Base-by-base conservation (phyloP, 1,139 yeast genomes). In the Pichia sp. region DNA sequence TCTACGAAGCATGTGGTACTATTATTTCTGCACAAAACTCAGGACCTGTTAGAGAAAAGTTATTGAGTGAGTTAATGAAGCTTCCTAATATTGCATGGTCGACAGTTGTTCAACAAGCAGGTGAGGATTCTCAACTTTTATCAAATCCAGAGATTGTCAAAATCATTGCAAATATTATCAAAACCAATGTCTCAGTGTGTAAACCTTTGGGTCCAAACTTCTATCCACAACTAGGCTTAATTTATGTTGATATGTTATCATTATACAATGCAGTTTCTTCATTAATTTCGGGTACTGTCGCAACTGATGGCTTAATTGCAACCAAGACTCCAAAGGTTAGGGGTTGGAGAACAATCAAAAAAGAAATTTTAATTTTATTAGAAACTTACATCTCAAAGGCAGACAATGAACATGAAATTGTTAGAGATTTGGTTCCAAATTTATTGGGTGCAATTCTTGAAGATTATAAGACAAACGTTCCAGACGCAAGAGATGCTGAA, bases 401-500 rank as follows among this genome's bases (percentile, higher is more conserved):
- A 13, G 90, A 84, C 58, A 87, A 92, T 60, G 73, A 82, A 54
- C 90, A 89, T 53, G 92, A 87, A 58, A 85, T 92, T 50, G 96
- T 87, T 40, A 76, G 82, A 53, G 90, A 85, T 57, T 75, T 94
- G 58, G 82, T 89, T 4, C 88, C 87, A 57, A 95, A 95, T 42
- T 72, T 94, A 60, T 77, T 94, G 59, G 77, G 78, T 39, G 89
- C 97, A 0, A 94, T 89, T 18, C 76, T 94, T 56, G 94, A 86
- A 55, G 99, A 94, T 67, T 94, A 94, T 69, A 80, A 80, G 61
- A 72, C 80, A 20, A 87, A 87, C 61, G 96, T 89, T 35, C 95
- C 98, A 5, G 96, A 88, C 69, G 96, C 97, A 8, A 82, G 98
- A 63, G 98, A 94, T 69, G 96, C 97, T 7, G 98, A 94, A 70